Evolutionary conservation across 768 basidiomycete species (phyloP), one percentile per base, ranked within the genome.

Genomic region (Boletus rex-veris): DNA sequence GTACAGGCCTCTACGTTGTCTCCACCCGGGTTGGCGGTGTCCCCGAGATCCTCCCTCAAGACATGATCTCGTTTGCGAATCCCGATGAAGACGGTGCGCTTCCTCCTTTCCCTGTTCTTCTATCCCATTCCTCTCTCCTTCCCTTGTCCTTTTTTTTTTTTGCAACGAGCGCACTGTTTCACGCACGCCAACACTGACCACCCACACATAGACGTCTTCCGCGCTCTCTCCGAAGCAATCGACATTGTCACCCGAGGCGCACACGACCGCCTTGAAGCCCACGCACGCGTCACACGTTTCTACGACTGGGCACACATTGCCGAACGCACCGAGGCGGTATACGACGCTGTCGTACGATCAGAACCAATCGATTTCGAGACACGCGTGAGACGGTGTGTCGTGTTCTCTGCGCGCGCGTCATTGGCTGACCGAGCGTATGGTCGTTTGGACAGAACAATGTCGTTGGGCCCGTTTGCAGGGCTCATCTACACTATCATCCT

Each of bases 11-110:
- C 15, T 96, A 96, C 65, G 88, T 98, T 46, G 96, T 98, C 45
- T 87, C 87, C 39, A 98, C 97, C 0, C 83, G 85, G 41, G 96
- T 98, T 0, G 97, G 97, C 0, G 97, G 97, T 1, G 91, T 98
- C 0, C 92, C 96, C 0, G 97, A 98, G 69, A 89, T 98, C 50
- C 74, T 99, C 14, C 97, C 97, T 0, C 75, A 84, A 53, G 92
- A 96, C 60, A 90, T 98, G 90, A 93, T 98, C 54, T 92, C 90
- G 46, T 97, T 98, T 64, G 92, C 95, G 0, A 82, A 85, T 51
- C 93, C 96, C 0, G 90, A 98, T 39, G 93, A 92, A 70, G 92
- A 97, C 59, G 96, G 96, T 94, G 48, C 31, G 82, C 3, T 19
- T 16, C 12, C 4, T 0, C n/a, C 5, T 7, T 30, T 15, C 9